phyloP scores from a whole-genome alignment of 2,329 filamentous ascomycete genomes.

The Diaporthe longicolla region DNA sequence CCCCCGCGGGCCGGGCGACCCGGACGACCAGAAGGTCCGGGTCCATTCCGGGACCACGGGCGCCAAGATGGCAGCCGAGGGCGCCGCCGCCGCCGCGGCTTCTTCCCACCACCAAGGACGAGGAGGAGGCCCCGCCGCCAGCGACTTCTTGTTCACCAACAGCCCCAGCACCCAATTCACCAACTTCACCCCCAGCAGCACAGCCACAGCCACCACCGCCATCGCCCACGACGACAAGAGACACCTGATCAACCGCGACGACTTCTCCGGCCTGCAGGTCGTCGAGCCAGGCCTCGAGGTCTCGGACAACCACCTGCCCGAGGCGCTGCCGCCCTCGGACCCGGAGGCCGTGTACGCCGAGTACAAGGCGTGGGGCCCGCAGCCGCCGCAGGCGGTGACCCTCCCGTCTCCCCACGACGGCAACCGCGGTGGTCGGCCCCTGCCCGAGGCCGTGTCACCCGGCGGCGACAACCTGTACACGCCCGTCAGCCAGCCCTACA shows the following conservation, averaged over 20 bases:
- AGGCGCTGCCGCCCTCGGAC: slow-evolving; percentile 18
- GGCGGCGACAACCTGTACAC: neutral
- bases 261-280: slow-evolving; percentile 41
- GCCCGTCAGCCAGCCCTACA: neutral
- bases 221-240: slow-evolving; percentile 3
- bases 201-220: neutral
- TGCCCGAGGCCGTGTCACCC: neutral
- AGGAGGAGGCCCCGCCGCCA: neutral
- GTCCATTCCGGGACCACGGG: slow-evolving; percentile 23
- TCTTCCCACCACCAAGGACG: too few relatives aligned
- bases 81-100: too few relatives aligned
- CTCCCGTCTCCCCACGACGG: neutral
- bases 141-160: too few relatives aligned
- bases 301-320: slow-evolving; percentile 25
- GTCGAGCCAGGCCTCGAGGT: slow-evolving; percentile 43
- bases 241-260: slow-evolving; percentile 13
- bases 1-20: neutral
- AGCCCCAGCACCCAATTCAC: too few relatives aligned
- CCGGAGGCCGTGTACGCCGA: slow-evolving; percentile 5
- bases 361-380: slow-evolving; percentile 30
- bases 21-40: slow-evolving; percentile 35
- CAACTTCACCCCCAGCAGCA: neutral
- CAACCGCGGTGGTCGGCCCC: neutral
- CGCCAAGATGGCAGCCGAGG: slow-evolving; percentile 29
- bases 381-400: slow-evolving; percentile 1